Evolutionary conservation across 2,329 filamentous ascomycete species (phyloP), one percentile per base, ranked within the genome.

Genomic region (Aspergillus awamori): DNA sequence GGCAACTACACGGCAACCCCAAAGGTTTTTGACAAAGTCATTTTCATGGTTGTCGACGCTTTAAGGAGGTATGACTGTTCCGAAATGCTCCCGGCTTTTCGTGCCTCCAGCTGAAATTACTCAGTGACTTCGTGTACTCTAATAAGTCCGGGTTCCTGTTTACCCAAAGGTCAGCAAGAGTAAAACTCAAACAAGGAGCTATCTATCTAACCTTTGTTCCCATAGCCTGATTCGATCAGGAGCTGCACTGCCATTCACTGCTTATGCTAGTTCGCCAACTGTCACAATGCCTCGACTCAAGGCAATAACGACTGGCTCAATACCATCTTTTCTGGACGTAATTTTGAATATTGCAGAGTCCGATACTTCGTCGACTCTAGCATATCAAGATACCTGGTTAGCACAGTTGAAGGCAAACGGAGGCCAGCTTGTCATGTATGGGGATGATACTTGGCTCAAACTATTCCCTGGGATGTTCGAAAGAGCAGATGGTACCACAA

Each of bases 201-300:
- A 48, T 17, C 59, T 22, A 39, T 53, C 55, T 59, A 52, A 66
- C 60, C 47, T 63, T 47, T 53, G 22, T 51, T 41, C 30, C 55
- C 22, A 47, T 72, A 96, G 92, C 69, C 83, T 98, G 66, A 96
- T 98, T 73, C 87, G 89, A 71, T 83, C 88, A 76, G 94, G 94
- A 61, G 84, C 85, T 61, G 96, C 95, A 6, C 82, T 98, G 39
- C 95, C 95, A 3, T 99, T 96, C 75, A 99, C 95, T 33, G 94
- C 94, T 36, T 90, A 97, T 83, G 95, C 95, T 17, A 90, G 92
- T n/a, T 93, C 96, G 55, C 95, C 95, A 2, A 99, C 95, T 7
- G 94, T 99, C 63, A 99, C 95, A 17, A 98, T 99, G 95, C 95
- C 95, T 45, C 89, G 94, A 64, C 88, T 99, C 70, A 99, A 99